These are phyloP conservation scores for Annona cherimola DNA, from an alignment of 164 flowering plant genomes.

Conservation along the genomic window DNA sequence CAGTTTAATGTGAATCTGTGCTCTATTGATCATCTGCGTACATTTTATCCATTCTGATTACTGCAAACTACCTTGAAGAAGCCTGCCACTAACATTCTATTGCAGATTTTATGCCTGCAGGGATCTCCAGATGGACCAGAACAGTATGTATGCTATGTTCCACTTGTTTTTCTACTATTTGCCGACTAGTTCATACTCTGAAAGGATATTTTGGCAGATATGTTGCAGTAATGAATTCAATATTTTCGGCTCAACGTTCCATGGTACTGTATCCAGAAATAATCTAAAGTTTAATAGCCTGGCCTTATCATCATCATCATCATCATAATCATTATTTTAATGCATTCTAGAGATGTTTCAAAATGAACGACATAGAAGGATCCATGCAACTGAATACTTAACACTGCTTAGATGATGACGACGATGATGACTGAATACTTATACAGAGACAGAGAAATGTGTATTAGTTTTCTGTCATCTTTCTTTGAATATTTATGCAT, in stretches of 20 bases:
- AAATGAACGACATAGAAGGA: too few relatives aligned
- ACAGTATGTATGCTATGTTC: conserved; percentile 56
- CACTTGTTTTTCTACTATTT: conserved; percentile 11
- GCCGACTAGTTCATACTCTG: conserved; percentile 5
- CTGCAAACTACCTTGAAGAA: too few relatives aligned
- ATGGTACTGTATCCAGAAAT: conserved; percentile 45
- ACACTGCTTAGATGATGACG: too few relatives aligned
- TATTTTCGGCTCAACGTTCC: conserved; percentile 95
- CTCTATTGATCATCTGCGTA: too few relatives aligned
- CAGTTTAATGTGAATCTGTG: background rate
- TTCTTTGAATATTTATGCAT: background rate
- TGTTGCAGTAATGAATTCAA: conserved; percentile 96
- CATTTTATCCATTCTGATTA: too few relatives aligned
- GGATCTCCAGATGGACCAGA: conserved; percentile 99
- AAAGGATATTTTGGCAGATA: conserved; percentile 51
- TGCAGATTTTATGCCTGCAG: conserved; percentile 92
- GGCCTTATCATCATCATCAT: background rate
- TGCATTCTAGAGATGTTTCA: too few relatives aligned
- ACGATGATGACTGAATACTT: too few relatives aligned
- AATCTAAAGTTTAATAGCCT: background rate
- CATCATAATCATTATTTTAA: background rate
- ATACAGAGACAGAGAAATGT: too few relatives aligned
- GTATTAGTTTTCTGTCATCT: too few relatives aligned
- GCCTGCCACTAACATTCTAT: conserved; percentile 8
- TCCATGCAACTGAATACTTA: too few relatives aligned